A percentile compares a stretch with the other conserved stretches of the same genome.
Conservation (phyloP, 225 moss, liverwort and hornwort species). For the Sphagnum contortum region DNA sequence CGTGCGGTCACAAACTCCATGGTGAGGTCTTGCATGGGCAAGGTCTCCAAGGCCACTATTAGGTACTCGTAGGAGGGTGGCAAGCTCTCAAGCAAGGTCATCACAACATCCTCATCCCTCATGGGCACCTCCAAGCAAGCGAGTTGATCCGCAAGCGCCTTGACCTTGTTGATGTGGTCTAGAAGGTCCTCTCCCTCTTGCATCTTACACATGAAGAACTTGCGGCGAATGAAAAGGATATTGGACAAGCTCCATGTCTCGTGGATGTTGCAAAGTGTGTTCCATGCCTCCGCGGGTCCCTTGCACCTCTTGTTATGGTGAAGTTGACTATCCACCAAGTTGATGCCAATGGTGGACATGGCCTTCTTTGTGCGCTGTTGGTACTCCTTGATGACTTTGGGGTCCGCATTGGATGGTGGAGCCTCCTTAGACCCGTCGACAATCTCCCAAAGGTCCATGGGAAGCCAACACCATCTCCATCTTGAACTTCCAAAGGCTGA, state of each 20-base stretch:
- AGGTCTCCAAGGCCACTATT: constrained; percentile 13
- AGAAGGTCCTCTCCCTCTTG: constrained; percentile 4
- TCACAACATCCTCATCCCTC: constrained; percentile 9
- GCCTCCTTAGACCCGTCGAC: neutral
- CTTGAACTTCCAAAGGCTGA: constrained; percentile 5
- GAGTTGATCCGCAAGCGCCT: constrained; percentile 12
- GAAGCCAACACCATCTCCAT: constrained; percentile 8
- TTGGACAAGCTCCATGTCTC: constrained; percentile 4
- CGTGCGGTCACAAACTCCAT: constrained; percentile 13
- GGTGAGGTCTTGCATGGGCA: constrained; percentile 10
- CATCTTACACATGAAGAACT: constrained; percentile 15
- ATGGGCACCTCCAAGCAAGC: constrained; percentile 13
- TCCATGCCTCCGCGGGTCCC: constrained; percentile 14
- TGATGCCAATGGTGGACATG: constrained; percentile 4
- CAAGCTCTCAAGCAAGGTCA: constrained; percentile 19
- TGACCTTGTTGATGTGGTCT: constrained; percentile 18
- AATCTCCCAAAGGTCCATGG: constrained; percentile 10
- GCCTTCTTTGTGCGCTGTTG: constrained; percentile 5
- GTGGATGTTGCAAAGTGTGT: constrained; percentile 4
- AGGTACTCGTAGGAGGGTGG: constrained; percentile 11
- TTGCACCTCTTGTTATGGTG: constrained; percentile 6
- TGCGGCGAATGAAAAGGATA: constrained; percentile 11
- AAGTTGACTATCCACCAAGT: constrained; percentile 6
- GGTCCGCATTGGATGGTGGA: constrained; percentile 1
- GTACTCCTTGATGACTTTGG: constrained; percentile 5